Base-by-base conservation (phyloP, 2,329 filamentous ascomycete species). In the Ophiosphaerella herpotricha region DNA sequence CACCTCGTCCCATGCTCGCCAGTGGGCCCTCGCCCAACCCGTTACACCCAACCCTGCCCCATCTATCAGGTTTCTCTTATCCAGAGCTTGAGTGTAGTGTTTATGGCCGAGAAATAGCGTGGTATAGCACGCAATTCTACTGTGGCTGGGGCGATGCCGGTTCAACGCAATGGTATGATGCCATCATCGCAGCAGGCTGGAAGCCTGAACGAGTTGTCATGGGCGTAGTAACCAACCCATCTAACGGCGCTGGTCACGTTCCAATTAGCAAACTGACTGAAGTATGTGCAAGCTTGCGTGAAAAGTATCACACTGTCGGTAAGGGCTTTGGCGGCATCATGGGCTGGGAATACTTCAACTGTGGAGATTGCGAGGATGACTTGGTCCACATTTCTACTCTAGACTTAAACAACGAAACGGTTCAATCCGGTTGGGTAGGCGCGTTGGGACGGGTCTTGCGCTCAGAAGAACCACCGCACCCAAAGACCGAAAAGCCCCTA, bases 301-400 rank as follows among this genome's bases (percentile, higher is more conserved):
- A 82, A 32, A 79, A 79, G 50, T 89, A 89, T 62, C 82, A 56
- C 11, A 48, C 48, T n/a, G 43, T 60, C 0, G 64, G 67, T 1
- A 58, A 46, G 1, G 76, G 77, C 1, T 94, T 96, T 70, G 92
- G 91, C 0, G 92, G 92, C 1, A 85, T 97, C 6, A 94, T 94
- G 86, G 91, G 91, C 2, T 97, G 92, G 92, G 92, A 97, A 75
- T 96, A 94, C 70, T 96, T 93, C 76, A 95, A 96, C 76, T 84
- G 87, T 9, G 72, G 71, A 13, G 63, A 67, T 21, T 57, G 58
- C 24, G 67, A 68, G 0, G 55, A 60, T 0, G 69, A 73, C 35
- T 13, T 70, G 9, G 59, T 62, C 5, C 62, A 71, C 7, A 58
- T 70, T 0, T 40, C 61, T 2, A 39, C 39, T 0, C 56, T 67